Evolutionary conservation across 1,139 yeast genomes (phyloP).

Genomic region (Suhomyces yuchorum): DNA sequence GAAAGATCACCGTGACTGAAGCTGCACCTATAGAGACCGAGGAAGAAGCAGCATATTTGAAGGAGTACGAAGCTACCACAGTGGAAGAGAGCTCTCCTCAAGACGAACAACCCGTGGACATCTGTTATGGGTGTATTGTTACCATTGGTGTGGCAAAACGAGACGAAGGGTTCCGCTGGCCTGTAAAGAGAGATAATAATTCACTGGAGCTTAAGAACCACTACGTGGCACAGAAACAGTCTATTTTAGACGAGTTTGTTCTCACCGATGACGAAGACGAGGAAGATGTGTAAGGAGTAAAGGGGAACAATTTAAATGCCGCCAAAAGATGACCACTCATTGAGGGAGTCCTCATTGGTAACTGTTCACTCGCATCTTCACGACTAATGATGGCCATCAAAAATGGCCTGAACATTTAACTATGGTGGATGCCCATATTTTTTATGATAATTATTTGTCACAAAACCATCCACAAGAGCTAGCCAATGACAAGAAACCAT

Average conservation of each 20-base stretch:
- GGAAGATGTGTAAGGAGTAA: background rate
- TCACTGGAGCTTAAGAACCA: slow-evolving; percentile 21
- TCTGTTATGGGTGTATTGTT: slow-evolving; percentile 82
- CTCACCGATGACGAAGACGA: slow-evolving; percentile 42
- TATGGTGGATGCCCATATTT: too few relatives aligned
- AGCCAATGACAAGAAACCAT: too few relatives aligned
- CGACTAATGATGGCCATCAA: too few relatives aligned
- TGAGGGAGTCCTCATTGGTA: too few relatives aligned
- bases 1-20: slow-evolving; percentile 67
- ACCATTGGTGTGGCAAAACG: slow-evolving; percentile 50
- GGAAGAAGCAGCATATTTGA: slow-evolving; percentile 45
- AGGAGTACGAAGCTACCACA: slow-evolving; percentile 21
- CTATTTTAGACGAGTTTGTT: slow-evolving; percentile 50
- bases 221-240: slow-evolving; percentile 12
- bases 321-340: background rate
- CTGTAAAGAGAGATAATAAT: slow-evolving; percentile 32
- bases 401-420: too few relatives aligned
- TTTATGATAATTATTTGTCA: too few relatives aligned
- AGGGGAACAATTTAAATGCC: background rate
- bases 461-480: too few relatives aligned
- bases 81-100: background rate
- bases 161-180: slow-evolving; percentile 53
- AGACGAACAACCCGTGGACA: slow-evolving; percentile 24
- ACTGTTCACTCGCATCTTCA: too few relatives aligned
- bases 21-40: slow-evolving; percentile 53